These are phyloP conservation scores for Stereum hirsutum DNA, from an alignment of 1,284 basidiomycete species.

Conservation along the genomic window DNA sequence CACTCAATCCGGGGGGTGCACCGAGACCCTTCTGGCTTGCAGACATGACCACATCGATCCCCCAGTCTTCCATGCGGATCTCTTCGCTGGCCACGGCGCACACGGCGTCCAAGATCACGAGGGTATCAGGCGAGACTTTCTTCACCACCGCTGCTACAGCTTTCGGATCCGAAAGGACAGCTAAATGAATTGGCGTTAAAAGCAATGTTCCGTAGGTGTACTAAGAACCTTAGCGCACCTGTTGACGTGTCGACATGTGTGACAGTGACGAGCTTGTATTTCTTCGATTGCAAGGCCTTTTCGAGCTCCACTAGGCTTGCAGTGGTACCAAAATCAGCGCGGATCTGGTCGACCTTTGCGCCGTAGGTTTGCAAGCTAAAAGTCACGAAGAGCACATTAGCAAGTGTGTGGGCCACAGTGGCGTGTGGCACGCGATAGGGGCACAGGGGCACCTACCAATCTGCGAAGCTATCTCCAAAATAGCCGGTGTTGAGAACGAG, in stretches of 20 bases:
- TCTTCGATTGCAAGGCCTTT: constrained; percentile 70
- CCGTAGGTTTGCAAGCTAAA: constrained; percentile 81
- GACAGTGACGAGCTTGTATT: constrained; percentile 87
- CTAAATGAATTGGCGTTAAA: constrained; percentile 21
- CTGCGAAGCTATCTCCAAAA: constrained; percentile 81
- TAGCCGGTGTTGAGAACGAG: constrained; percentile 83
- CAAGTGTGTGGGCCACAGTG: background rate
- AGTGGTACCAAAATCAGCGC: constrained; percentile 75
- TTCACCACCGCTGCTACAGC: constrained; percentile 71
- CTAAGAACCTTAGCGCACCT: constrained; percentile 29
- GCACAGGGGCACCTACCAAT: constrained; percentile 42
- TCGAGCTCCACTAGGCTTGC: constrained; percentile 61
- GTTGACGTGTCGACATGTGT: constrained; percentile 96
- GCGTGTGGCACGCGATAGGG: background rate
- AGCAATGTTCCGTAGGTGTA: background rate
- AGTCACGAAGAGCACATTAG: background rate
- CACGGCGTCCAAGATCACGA: constrained; percentile 88
- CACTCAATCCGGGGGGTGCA: constrained; percentile 88
- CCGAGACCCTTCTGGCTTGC: constrained; percentile 96
- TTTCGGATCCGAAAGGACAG: constrained; percentile 82
- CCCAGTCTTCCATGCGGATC: constrained; percentile 92
- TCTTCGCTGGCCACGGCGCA: constrained; percentile 96
- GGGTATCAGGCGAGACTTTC: constrained; percentile 77
- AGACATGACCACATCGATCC: constrained; percentile 82
- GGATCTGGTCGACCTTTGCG: constrained; percentile 82